These are phyloP conservation scores for Sarocladiaceae sp. DNA, from an alignment of 2,329 filamentous ascomycete species.

Conservation along the genomic window DNA sequence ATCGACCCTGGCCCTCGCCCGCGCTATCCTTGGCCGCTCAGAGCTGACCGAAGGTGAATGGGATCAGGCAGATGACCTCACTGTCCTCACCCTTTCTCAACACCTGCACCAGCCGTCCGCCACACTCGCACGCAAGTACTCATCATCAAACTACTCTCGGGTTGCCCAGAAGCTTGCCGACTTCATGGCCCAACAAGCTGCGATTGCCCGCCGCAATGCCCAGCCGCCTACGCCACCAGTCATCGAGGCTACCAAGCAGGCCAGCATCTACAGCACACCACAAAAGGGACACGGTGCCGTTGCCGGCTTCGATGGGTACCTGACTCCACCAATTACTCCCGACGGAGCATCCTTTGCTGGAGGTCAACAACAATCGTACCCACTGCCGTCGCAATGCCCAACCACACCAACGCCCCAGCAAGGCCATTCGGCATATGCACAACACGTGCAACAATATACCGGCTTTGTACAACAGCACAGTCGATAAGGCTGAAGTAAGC, in stretches of 20 bases:
- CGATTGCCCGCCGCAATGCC: conserved; percentile 43
- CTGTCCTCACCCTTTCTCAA: conserved; percentile 55
- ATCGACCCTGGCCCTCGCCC: conserved; percentile 78
- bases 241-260: conserved; percentile 48
- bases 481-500: conserved; percentile 27
- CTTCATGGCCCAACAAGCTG: conserved; percentile 56
- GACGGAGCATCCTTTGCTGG: conserved; percentile 57
- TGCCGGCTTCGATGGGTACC: conserved; percentile 68
- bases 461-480: conserved; percentile 40
- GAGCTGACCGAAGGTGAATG: conserved; percentile 75
- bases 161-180: conserved; percentile 53
- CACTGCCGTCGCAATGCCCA: conserved; percentile 51
- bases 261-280: conserved; percentile 70
- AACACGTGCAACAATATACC: conserved; percentile 29
- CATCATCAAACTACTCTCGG: conserved; percentile 46
- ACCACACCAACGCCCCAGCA: conserved; percentile 57
- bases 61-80: conserved; percentile 68
- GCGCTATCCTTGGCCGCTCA: conserved; percentile 77
- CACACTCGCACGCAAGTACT: conserved; percentile 57
- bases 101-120: conserved; percentile 56
- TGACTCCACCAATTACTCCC: conserved; percentile 82
- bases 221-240: conserved; percentile 58
- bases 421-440: conserved; percentile 28
- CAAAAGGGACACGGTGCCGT: conserved; percentile 66
- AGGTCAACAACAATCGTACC: conserved; percentile 43